Conservation (phyloP, 371 early-diverging fungal genomes). For the Lichtheimia corymbifera region DNA sequence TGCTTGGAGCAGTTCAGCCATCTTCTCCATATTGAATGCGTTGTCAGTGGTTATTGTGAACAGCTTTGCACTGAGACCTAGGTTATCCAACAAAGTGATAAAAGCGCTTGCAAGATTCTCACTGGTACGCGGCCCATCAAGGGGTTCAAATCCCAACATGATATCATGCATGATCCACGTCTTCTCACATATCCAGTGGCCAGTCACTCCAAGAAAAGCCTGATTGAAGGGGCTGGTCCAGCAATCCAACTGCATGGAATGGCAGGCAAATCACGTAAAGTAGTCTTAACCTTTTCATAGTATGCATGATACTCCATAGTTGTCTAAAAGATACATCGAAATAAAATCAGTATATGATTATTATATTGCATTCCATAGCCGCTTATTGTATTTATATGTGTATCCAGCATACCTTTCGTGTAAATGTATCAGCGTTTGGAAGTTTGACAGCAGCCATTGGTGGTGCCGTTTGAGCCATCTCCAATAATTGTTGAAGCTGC, state of each 20-base stretch:
- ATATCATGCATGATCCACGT: slow-evolving; percentile 19
- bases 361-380: too few relatives aligned
- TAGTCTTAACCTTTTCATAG: too few relatives aligned
- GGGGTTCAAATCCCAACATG: slow-evolving; percentile 18
- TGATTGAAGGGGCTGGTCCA: slow-evolving; percentile 22
- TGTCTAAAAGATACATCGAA: too few relatives aligned
- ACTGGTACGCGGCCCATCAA: slow-evolving; percentile 18
- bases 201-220: slow-evolving; percentile 20
- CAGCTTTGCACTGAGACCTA: slow-evolving; percentile 11
- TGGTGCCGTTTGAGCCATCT: too few relatives aligned
- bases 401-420: too few relatives aligned
- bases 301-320: too few relatives aligned
- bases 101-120: slow-evolving; percentile 17
- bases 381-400: too few relatives aligned
- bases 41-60: slow-evolving; percentile 28
- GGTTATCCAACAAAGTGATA: slow-evolving; percentile 14
- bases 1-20: slow-evolving; percentile 13
- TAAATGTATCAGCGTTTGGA: too few relatives aligned
- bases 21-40: slow-evolving; percentile 23
- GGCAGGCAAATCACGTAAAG: not conserved
- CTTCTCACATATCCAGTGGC: slow-evolving; percentile 22
- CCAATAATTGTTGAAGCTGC: too few relatives aligned
- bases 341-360: too few relatives aligned
- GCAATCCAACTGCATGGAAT: slow-evolving; percentile 19
- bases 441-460: too few relatives aligned